Evolutionary conservation across 2,329 filamentous ascomycete genomes (phyloP).

Genomic region (Hymenoscyphus salicellus): DNA sequence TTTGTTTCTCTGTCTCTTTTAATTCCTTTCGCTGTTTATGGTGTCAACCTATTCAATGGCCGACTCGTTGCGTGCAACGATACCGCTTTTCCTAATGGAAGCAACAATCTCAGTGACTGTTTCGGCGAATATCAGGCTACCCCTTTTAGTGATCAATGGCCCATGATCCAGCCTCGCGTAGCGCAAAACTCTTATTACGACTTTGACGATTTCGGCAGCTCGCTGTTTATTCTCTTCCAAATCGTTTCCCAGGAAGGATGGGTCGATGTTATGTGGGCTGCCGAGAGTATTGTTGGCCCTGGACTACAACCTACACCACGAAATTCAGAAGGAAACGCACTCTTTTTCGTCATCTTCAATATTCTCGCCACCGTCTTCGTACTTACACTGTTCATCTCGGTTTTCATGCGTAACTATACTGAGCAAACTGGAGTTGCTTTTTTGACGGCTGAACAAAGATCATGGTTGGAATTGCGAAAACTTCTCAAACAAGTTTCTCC

Average conservation of each 20-base stretch:
- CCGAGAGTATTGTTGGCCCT: conserved; percentile 74
- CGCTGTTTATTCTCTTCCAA: conserved; percentile 94
- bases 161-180: conserved; percentile 76
- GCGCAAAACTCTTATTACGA: conserved; percentile 80
- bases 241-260: conserved; percentile 99
- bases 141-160: conserved; percentile 73
- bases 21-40: conserved; percentile 95
- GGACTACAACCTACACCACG: conserved; percentile 70
- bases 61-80: conserved; percentile 81
- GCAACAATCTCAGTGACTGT: conserved; percentile 64
- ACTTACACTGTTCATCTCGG: conserved; percentile 93
- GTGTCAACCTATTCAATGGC: conserved; percentile 87
- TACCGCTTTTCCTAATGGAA: conserved; percentile 44
- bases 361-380: conserved; percentile 94
- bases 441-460: conserved; percentile 90
- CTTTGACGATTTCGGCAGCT: conserved; percentile 92
- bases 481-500: conserved; percentile 88
- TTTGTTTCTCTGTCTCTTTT: conserved; percentile 92
- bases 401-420: conserved; percentile 99
- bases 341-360: conserved; percentile 97
- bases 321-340: conserved; percentile 74
- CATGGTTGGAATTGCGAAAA: conserved; percentile 93
- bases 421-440: conserved; percentile 97
- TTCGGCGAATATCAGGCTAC: conserved; percentile 76
- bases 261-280: conserved; percentile 86